Evolutionary conservation across 768 basidiomycete species (phyloP).

Genomic region (Tricholoma saponaceum): DNA sequence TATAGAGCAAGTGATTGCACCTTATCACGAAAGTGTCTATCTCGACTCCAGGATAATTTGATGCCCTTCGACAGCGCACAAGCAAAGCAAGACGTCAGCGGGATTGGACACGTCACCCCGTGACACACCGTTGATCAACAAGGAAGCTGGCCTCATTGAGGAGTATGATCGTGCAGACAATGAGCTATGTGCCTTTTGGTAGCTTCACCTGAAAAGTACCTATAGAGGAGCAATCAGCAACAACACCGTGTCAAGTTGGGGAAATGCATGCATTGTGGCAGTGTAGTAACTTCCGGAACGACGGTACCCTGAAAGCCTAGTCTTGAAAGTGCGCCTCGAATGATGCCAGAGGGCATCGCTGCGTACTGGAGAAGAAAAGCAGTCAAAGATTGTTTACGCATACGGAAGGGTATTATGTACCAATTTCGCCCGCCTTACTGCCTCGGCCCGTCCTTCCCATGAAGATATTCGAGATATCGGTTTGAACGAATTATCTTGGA

Average conservation of each 20-base stretch:
- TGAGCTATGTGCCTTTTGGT: constrained; percentile 48
- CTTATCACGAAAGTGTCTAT: too few species aligned
- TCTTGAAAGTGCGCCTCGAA: constrained; percentile 76
- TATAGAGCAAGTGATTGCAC: too few species aligned
- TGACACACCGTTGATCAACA: not conserved
- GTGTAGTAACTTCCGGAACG: constrained; percentile 67
- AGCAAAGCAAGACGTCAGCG: too few species aligned
- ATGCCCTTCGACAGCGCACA: not conserved
- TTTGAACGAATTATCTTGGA: constrained; percentile 90
- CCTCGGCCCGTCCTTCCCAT: constrained; percentile 71
- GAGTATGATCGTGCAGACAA: not conserved
- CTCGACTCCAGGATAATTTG: not conserved
- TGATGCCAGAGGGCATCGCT: constrained; percentile 77
- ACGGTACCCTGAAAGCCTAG: constrained; percentile 77
- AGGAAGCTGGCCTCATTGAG: not conserved
- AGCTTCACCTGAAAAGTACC: constrained; percentile 84
- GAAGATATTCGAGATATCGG: constrained; percentile 80
- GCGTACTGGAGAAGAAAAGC: constrained; percentile 53
- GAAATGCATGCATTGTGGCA: constrained; percentile 74
- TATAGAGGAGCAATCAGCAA: constrained; percentile 21
- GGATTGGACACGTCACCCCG: too few species aligned
- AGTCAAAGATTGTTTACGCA: not conserved
- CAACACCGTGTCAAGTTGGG: not conserved
- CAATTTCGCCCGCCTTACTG: constrained; percentile 64
- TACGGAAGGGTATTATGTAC: constrained; percentile 36